Evolutionary conservation across 768 basidiomycete species (phyloP).

Genomic region (Tephrocybe sp.): DNA sequence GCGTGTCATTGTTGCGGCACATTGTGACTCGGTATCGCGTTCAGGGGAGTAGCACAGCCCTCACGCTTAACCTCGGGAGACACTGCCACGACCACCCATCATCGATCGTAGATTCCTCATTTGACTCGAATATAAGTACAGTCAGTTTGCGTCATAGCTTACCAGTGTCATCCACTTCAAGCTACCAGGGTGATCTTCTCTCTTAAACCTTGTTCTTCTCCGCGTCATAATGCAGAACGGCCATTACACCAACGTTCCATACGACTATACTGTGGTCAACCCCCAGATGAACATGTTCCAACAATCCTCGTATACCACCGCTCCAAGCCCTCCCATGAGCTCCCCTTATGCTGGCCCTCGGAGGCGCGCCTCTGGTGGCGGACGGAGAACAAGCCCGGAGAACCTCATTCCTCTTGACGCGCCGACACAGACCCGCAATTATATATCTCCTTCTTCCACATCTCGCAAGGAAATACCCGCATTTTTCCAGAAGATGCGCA

Average conservation of each 20-base stretch:
- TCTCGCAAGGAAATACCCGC: slow-evolving; percentile 79
- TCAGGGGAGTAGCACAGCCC: neutral
- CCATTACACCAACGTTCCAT: slow-evolving; percentile 16
- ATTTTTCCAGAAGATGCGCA: slow-evolving; percentile 58
- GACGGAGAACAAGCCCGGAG: slow-evolving; percentile 41
- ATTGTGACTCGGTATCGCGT: slow-evolving; percentile 13
- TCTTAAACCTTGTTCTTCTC: slow-evolving; percentile 6
- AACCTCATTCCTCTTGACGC: slow-evolving; percentile 69
- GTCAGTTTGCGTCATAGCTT: slow-evolving; percentile 1
- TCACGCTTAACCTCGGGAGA: neutral
- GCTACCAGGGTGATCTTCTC: neutral
- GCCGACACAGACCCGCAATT: slow-evolving; percentile 78
- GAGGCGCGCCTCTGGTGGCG: slow-evolving; percentile 13
- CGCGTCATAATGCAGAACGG: slow-evolving; percentile 22
- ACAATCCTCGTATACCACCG: slow-evolving; percentile 10
- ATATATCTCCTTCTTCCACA: slow-evolving; percentile 67
- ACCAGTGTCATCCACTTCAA: too few relatives aligned
- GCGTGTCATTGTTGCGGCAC: slow-evolving; percentile 5
- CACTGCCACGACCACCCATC: too few relatives aligned
- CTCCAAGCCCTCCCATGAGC: slow-evolving; percentile 3
- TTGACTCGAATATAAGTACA: slow-evolving; percentile 11
- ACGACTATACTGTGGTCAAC: slow-evolving; percentile 18
- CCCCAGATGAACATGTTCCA: slow-evolving; percentile 14
- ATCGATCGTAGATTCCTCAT: too few relatives aligned
- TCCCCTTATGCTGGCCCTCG: slow-evolving; percentile 12